These are phyloP conservation scores for Colletotrichum tanaceti DNA, from an alignment of 2,329 filamentous ascomycete species.

Conservation along the genomic window DNA sequence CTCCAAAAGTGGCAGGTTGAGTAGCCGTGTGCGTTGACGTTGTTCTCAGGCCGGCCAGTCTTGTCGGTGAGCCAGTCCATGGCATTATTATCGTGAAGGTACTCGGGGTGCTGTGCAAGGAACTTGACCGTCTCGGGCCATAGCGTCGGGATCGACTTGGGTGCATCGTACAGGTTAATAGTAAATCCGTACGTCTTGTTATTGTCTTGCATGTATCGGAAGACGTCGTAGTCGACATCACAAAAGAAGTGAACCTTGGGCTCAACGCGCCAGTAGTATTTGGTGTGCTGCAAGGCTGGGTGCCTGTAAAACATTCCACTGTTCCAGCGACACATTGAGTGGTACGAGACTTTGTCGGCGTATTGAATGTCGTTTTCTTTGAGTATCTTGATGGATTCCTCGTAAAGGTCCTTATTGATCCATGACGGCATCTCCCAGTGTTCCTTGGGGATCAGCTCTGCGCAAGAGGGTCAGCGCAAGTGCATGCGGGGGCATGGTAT, in stretches of 20 bases:
- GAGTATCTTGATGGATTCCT: conserved; percentile 85
- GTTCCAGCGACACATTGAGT: conserved; percentile 99
- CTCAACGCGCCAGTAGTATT: conserved; percentile 99
- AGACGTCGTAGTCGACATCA: conserved; percentile 97
- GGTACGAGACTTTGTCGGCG: conserved; percentile 87
- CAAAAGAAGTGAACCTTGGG: conserved; percentile 99
- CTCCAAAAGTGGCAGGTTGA: conserved; percentile 99
- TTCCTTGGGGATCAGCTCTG: conserved; percentile 90
- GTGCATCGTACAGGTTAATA: conserved; percentile 94
- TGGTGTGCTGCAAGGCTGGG: conserved; percentile 81
- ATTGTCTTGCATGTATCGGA: conserved; percentile 96
- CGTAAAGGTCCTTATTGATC: conserved; percentile 89
- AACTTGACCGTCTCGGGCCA: conserved; percentile 98
- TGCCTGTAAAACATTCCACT: conserved; percentile 98
- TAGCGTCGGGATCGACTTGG: conserved; percentile 84
- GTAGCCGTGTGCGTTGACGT: conserved; percentile 86
- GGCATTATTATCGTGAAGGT: conserved; percentile 86
- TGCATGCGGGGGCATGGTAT: background rate
- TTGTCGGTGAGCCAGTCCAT: conserved; percentile 88
- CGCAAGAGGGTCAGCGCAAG: conserved; percentile 33
- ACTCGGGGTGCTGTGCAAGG: conserved; percentile 83
- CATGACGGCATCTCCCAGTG: conserved; percentile 93
- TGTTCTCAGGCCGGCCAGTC: conserved; percentile 80
- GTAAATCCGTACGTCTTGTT: conserved; percentile 99
- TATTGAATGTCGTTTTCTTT: conserved; percentile 91